Base-by-base conservation (phyloP, 345 rosid species). In the Durio zibethinus region DNA sequence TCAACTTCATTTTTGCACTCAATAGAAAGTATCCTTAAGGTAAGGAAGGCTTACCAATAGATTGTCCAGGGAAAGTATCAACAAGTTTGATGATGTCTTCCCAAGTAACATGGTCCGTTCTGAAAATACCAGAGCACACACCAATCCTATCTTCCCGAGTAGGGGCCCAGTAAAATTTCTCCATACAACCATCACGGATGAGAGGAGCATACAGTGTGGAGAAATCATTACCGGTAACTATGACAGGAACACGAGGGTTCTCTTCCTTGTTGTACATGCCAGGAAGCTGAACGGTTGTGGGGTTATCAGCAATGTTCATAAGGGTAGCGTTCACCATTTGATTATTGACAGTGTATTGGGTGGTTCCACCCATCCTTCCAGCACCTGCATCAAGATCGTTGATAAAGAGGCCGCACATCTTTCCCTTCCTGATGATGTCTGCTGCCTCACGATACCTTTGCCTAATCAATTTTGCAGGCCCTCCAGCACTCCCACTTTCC, bases 81-180 rank as follows among this genome's bases (percentile, higher is more conserved):
- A 94, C 99, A 66, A 94, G 81, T 74, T 83, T 94, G 81, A 93
- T 88, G 56, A 94, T 76, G 83, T 87, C 95, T 0, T 89, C 88
- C 0, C 40, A 14, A 0, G 84, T 70, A 42, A 94, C 74, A 5
- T 88, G 84, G 78, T 93, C 98, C 0, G 78, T 84, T 84, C 73
- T 86, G 88, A 94, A 94, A 68, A 94, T 94, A 21, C 98, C 98
- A 2, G 21, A 72, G 88, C 97, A 93, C 79, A 94, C 98, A 61
- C 98, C 98, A 56, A 94, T 88, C 48, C 98, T 85, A 77, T 94
- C 98, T 0, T 94, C 98, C 64, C 98, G 87, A 35, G 93, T 93
- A 0, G 99, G 99, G 0, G 99, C 98, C 99, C 97, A 95, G 89
- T 95, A 95, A 93, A 93, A 95, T 64, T 95, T 95, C 97, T 95